Base-by-base conservation (phyloP, 2,329 filamentous ascomycete genomes). In the Penicillium hesseltinei region DNA sequence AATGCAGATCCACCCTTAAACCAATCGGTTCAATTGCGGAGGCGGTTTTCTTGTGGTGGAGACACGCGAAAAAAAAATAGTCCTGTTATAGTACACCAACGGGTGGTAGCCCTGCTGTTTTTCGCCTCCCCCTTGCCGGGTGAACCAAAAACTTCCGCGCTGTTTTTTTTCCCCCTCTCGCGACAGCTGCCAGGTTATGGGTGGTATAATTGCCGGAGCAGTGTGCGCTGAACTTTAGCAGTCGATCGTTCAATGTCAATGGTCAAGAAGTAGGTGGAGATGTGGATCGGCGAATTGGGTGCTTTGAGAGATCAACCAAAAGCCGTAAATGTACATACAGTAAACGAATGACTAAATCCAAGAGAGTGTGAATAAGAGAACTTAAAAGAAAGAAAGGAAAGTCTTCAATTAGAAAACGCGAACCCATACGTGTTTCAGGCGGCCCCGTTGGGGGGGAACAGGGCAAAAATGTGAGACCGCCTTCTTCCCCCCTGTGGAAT, bases 381-480 rank as follows among this genome's bases (percentile, higher is more conserved):
- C 19, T 11, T 11, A 25, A 15, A 38, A 27, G 25, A 49, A 31
- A 33, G n/a, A 29, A 39, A 42, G 23, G 29, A 56, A 54, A 40
- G 15, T 42, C 29, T 23, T 35, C 8, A 25, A 43, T 25, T 10
- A 42, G 31, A 51, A 51, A 45, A 43, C 19, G 6, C 36, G 35
- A 50, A 19, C 2, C 29, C 19, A 52, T 27, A 49, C 58, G 43
- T 59, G 64, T 66, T 66, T 66, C 64, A 66, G 42, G 56, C 59
- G 43, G 21, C 13, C 38, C 57, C 51, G 59, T 64, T 62, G 53
- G 55, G 52, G 52, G 35, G 43, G 21, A 54, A 44, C 46, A n/a
- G 44, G 31, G 23, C 47, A 60, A 61, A 62, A 66, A 66, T 66
- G 64, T 65, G 64, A 66, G 63, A 65, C 61, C 53, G 39, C 53